phyloP scores from a whole-genome alignment of 352 stramenopile species.

The Phytophthora crassamura region DNA sequence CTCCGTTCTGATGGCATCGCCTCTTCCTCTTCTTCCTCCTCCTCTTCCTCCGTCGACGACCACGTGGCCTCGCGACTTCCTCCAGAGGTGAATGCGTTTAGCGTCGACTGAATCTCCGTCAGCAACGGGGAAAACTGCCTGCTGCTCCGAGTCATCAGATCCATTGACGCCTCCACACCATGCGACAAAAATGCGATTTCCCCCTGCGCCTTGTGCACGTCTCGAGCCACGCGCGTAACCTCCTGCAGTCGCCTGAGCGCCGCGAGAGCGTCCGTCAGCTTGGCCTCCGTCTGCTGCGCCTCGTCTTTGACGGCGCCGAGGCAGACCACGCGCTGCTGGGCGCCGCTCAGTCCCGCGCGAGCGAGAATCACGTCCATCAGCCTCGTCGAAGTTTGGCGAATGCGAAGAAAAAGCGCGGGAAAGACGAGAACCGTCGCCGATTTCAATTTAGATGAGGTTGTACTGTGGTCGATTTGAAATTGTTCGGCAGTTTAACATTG shows the following conservation, averaged over 20 bases:
- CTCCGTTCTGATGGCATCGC: neutral
- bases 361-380: constrained; percentile 18
- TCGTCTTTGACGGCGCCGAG: constrained; percentile 20
- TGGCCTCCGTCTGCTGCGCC: constrained; percentile 6
- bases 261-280: constrained; percentile 13
- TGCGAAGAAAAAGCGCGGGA: too few species aligned
- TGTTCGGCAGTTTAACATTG: constrained; percentile 21
- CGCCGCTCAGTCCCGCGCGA: constrained; percentile 13
- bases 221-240: constrained; percentile 15
- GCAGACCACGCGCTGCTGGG: constrained; percentile 20
- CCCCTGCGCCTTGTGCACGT: constrained; percentile 19
- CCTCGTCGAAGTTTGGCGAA: too few species aligned
- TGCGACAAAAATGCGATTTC: constrained; percentile 1
- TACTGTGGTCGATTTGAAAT: too few species aligned
- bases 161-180: constrained; percentile 6
- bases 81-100: constrained; percentile 12
- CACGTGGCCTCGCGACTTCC: neutral
- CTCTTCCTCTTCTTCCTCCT: constrained; percentile 9
- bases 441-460: too few species aligned
- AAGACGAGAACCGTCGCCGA: too few species aligned
- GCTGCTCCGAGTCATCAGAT: neutral
- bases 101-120: constrained; percentile 9
- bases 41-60: constrained; percentile 20
- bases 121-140: constrained; percentile 10
- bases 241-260: constrained; percentile 17